Percentiles rank a stretch among this genome's conserved stretches.
phyloP scores from a whole-genome alignment of 2,329 filamentous ascomycete species.

The Calycina herbarum region DNA sequence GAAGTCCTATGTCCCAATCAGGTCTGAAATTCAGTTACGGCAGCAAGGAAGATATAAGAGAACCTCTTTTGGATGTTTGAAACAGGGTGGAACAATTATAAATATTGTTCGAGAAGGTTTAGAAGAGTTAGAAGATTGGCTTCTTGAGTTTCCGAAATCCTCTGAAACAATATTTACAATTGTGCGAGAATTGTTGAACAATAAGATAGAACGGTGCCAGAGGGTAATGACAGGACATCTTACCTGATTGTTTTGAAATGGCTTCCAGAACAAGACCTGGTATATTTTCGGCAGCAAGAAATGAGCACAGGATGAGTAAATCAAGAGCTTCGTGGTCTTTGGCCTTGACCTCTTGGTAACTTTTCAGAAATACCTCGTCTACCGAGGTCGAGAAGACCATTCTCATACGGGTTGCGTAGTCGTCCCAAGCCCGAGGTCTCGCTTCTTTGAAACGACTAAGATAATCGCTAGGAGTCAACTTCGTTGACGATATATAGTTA shows the following conservation, averaged over 20 bases:
- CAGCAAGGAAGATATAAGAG: too few species aligned
- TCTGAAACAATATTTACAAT: too few species aligned
- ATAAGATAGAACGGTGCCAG: too few species aligned
- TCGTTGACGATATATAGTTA: background rate
- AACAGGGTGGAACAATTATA: too few species aligned
- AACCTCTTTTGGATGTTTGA: too few species aligned
- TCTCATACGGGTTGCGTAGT: conserved; percentile 6
- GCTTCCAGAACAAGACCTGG: background rate
- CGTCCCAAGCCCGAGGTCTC: conserved; percentile 1
- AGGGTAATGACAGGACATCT: too few species aligned
- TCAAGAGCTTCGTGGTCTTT: conserved; percentile 7
- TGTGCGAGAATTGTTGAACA: too few species aligned
- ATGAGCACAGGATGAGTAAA: conserved; percentile 3
- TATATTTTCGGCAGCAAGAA: background rate
- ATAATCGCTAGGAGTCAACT: background rate
- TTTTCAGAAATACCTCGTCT: background rate
- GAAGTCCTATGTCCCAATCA: background rate
- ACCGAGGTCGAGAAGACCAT: conserved; percentile 5
- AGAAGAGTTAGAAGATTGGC: too few species aligned
- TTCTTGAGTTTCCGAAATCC: too few species aligned
- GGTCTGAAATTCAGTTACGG: too few species aligned
- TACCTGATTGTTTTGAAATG: conserved; percentile 2
- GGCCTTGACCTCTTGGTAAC: conserved; percentile 3
- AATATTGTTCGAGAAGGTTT: too few species aligned
- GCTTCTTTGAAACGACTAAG: background rate